These are phyloP conservation scores for Ogataea corticis DNA, from an alignment of 805 yeast genomes.

Conservation along the genomic window DNA sequence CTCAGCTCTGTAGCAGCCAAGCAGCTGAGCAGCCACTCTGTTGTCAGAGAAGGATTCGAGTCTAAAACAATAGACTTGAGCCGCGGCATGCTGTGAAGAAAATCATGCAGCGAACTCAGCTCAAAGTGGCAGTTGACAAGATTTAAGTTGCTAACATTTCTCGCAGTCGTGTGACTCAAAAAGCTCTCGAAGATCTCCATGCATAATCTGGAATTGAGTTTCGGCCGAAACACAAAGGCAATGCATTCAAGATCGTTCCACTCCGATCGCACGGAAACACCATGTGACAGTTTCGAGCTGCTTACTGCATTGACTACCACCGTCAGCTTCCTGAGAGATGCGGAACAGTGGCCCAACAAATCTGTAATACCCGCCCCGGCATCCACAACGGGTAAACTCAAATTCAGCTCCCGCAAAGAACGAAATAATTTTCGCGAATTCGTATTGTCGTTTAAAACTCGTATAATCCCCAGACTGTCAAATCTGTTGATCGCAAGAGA, in stretches of 20 bases:
- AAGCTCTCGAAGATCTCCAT: constrained; percentile 3
- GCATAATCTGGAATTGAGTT: constrained; percentile 4
- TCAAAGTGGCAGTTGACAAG: constrained; percentile 14
- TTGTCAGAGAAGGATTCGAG: constrained; percentile 7
- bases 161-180: not conserved
- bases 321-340: constrained; percentile 10
- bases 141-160: constrained; percentile 8
- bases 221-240: constrained; percentile 6
- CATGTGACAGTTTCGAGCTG: not conserved
- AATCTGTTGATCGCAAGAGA: constrained; percentile 7
- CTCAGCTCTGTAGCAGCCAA: not conserved
- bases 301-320: constrained; percentile 9
- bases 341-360: constrained; percentile 10
- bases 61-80: constrained; percentile 8
- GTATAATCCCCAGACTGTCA: constrained; percentile 12
- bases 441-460: constrained; percentile 8
- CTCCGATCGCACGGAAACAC: not conserved
- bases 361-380: constrained; percentile 19
- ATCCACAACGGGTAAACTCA: constrained; percentile 18
- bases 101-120: not conserved
- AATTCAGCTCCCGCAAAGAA: constrained; percentile 11
- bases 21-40: constrained; percentile 9
- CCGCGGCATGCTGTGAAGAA: constrained; percentile 1
- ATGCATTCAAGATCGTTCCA: constrained; percentile 5
- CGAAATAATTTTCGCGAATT: constrained; percentile 15